Evolutionary conservation across 108 stramenopile genomes (phyloP), one percentile per base, ranked within the genome.

Genomic region (Hondaea fermentalgiana): DNA sequence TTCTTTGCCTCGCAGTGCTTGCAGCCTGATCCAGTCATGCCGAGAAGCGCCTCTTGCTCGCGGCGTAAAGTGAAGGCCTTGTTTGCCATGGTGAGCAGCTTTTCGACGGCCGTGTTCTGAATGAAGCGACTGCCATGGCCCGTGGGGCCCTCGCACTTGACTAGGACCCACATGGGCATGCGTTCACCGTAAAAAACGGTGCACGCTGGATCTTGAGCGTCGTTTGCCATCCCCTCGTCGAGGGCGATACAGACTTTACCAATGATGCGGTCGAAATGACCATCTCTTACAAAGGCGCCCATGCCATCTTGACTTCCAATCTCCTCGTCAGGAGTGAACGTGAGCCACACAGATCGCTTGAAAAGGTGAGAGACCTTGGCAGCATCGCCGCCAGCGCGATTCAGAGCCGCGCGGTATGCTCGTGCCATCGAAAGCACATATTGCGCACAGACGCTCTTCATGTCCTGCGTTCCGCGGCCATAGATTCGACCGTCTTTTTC

Each of bases 161-260:
- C 95, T 58, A 96, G 91, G 8, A 98, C 91, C 96, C 96, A 96
- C 96, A 95, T 96, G 5, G 96, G 97, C 88, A 96, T 64, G 5
- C 98, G 90, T 88, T 99, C 98, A 8, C 98, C 97, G 89, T 99
- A 99, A 93, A 99, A 99, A 23, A 98, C 95, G 23, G 96, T 96
- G 91, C 92, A 97, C 5, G 92, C 90, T 57, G 96, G 91, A 25
- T 93, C 93, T 12, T 95, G 16, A 8, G 10, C 16, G 14, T 69
- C 95, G 47, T 89, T 91, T 3, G 97, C 97, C 64, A 97, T 87
- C 25, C 97, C 97, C 92, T 97, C 97, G 90, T 97, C 97, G 35
- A 97, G 91, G 1, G 97, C 97, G 28, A 97, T 64, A 4, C 95
- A 96, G 87, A 97, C 93, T 1, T 71, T 71, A 19, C 59, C 83